These are phyloP conservation scores for Cryptococcus floricola DNA, from an alignment of 1,284 basidiomycete genomes.

Conservation along the genomic window DNA sequence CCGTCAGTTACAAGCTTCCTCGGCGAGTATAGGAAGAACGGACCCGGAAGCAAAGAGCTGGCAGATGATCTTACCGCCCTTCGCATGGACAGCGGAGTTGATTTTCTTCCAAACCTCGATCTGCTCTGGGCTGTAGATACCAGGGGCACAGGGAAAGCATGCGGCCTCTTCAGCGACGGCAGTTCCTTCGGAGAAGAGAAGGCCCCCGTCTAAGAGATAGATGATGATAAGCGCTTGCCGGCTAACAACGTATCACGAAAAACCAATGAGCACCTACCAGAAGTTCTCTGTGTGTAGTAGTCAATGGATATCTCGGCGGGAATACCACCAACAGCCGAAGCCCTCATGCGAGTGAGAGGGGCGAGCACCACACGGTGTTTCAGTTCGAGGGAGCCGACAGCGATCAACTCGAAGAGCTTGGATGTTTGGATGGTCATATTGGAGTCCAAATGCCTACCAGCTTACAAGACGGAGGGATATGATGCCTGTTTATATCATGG, in stretches of 20 bases:
- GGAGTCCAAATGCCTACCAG: too few species aligned
- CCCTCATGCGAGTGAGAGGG: slow-evolving; percentile 40
- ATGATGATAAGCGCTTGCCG: too few species aligned
- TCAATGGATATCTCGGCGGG: slow-evolving; percentile 25
- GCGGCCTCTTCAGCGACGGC: slow-evolving; percentile 18
- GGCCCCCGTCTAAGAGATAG: slow-evolving; percentile 19
- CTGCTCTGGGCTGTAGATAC: slow-evolving; percentile 20
- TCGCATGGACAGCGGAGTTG: slow-evolving; percentile 50
- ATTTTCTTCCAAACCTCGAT: slow-evolving; percentile 37
- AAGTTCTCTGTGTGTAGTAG: slow-evolving; percentile 42
- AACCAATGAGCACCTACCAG: slow-evolving; percentile 6
- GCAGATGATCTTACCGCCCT: slow-evolving; percentile 51
- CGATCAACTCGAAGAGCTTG: slow-evolving; percentile 18
- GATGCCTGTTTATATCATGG: too few species aligned
- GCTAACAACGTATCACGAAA: not conserved
- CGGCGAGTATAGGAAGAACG: not conserved
- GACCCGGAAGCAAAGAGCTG: slow-evolving; percentile 55
- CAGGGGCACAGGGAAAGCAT: slow-evolving; percentile 6
- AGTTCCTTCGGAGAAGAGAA: slow-evolving; percentile 36
- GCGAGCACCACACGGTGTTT: slow-evolving; percentile 43
- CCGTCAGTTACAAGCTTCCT: not conserved
- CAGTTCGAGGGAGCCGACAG: slow-evolving; percentile 25
- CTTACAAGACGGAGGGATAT: too few species aligned
- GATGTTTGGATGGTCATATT: not conserved
- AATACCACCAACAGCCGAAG: slow-evolving; percentile 11